phyloP scores from a whole-genome alignment of 257 asterid species.

The Ocimum tenuiflorum region DNA sequence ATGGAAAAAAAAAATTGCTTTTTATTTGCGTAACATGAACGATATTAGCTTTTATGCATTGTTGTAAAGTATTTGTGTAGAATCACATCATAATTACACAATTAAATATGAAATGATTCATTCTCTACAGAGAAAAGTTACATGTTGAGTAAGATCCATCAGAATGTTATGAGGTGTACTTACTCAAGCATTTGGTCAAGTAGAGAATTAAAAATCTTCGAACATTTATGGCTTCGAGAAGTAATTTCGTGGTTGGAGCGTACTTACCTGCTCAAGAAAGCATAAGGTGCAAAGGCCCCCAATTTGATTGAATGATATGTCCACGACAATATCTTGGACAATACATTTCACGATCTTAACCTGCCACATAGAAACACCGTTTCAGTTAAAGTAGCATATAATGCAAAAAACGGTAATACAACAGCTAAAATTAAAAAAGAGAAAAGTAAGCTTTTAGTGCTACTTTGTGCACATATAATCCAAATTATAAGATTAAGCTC shows the following conservation, averaged over 20 bases:
- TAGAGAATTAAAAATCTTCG: not conserved
- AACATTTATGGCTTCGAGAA: not conserved
- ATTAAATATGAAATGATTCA: not conserved
- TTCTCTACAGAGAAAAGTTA: not conserved
- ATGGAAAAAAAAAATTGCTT: slow-evolving; percentile 12
- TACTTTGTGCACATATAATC: too few relatives aligned
- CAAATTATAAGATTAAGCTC: too few relatives aligned
- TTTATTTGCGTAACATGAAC: not conserved
- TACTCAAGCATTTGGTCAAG: not conserved
- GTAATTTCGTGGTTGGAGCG: too few relatives aligned
- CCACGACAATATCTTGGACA: slow-evolving; percentile 57
- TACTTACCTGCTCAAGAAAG: slow-evolving; percentile 72
- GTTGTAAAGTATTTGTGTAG: not conserved
- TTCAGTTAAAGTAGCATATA: not conserved
- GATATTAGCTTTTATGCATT: not conserved
- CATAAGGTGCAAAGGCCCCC: slow-evolving; percentile 70
- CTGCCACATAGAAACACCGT: slow-evolving; percentile 31
- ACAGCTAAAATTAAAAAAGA: too few relatives aligned
- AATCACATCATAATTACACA: not conserved
- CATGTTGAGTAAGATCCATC: not conserved
- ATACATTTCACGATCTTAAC: slow-evolving; percentile 70
- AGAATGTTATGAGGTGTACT: not conserved
- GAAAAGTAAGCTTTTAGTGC: too few relatives aligned
- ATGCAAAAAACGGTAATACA: too few relatives aligned
- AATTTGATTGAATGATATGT: slow-evolving; percentile 60